Base-by-base conservation (phyloP, 1,139 yeast species). In the Diutina neorugosa region DNA sequence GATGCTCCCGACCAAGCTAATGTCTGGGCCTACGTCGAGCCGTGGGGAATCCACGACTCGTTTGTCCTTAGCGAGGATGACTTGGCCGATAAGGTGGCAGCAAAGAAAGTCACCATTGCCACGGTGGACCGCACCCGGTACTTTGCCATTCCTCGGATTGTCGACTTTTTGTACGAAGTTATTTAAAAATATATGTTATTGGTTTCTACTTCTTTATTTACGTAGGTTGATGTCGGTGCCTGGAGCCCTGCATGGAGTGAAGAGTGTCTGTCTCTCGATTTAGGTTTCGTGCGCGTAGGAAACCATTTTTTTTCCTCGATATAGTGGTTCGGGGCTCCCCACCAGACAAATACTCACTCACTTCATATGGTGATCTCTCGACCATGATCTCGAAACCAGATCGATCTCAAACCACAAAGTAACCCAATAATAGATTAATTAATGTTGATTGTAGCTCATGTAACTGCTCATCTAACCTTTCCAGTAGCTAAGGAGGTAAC, bases 11-110 rank as follows among this genome's bases (percentile, higher is more conserved):
- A 47, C 42, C 55, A 55, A 51, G 60, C 51, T 55, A 58, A 52
- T 42, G 59, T 66, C 51, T 52, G 62, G 44, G 57, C 67, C 3
- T 67, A 60, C 55, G 63, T 73, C 40, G 78, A 74, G 57, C 79
- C 78, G 0, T 68, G 69, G 70, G 79, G 79, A 2, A 63, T 73
- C 23, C 79, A 74, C 59, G 78, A 73, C 58, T 57, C 72, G 0
- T 53, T 60, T 31, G 65, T 73, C 47, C 67, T 69, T 56, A 63
- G 70, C 54, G 78, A 74, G 63, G 66, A 54, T 54, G 47, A 4
- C 51, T 60, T 4, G 53, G 59, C n/a, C 14, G 42, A 48, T 52
- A 2, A 52, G 2, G 27, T 46, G 21, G 21, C 25, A 6, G 19
- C 16, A 52, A 44, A 53, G 25, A 51, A 34, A 34, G 43, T 53